Evolutionary conservation across 768 basidiomycete genomes (phyloP), one percentile per base, ranked within the genome.

Genomic region (Tricholoma terreum): DNA sequence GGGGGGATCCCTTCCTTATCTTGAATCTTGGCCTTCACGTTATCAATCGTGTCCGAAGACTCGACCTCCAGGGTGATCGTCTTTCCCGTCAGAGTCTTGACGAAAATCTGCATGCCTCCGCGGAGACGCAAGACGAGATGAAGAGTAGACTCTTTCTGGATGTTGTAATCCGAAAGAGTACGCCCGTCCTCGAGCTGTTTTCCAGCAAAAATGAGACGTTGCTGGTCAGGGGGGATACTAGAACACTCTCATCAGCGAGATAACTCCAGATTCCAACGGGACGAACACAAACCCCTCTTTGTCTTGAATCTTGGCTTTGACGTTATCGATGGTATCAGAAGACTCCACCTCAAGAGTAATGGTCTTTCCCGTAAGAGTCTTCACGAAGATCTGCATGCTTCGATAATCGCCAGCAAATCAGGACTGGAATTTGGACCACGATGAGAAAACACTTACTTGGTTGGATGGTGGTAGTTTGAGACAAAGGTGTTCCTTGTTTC

Each of bases 21-120:
- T 36, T 65, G 64, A 14, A 65, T 65, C 58, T 65, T 65, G 22
- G 62, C 58, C 57, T 65, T 65, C 21, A 65, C 64, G 21, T 65
- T 65, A 17, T 65, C 64, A 8, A 65, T 65, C 1, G 64, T 65
- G 46, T 65, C 64, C 9, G 64, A 65, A 1, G 64, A 65, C 54
- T 65, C 64, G 10, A 65, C 64, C 56, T 65, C 64, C 12, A 65
- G 57, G 6, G 64, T 65, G 22, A 65, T 54, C 49, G 89, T 90
- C 80, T 83, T 82, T 33, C 82, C 82, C 2, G 80, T 81, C 27
- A 81, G 65, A 15, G 78, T 77, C 71, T 81, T 80, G 58, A 81
- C 75, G 58, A 80, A 80, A 57, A 78, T 79, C 58, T 73, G 70
- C 72, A 81, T 80, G 21, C 72, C 69, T 33, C 70, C 70, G 45